phyloP scores from a whole-genome alignment of 495 filamentous ascomycete genomes.

The Echria macrotheca region DNA sequence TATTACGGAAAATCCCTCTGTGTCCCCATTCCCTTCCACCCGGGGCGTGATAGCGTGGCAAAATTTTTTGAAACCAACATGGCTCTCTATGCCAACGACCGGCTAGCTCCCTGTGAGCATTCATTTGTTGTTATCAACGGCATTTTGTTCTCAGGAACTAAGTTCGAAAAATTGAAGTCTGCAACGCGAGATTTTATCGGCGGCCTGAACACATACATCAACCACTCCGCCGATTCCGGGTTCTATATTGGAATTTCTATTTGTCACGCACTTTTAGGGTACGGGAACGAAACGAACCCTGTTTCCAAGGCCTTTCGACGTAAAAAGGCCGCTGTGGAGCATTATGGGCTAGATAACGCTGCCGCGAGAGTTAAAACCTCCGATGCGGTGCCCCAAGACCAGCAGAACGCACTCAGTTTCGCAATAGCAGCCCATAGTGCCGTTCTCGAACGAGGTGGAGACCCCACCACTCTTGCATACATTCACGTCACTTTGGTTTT shows the following conservation, averaged over 20 bases:
- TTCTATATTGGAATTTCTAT: conserved; percentile 56
- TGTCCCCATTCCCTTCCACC: conserved; percentile 50
- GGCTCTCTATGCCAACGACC: conserved; percentile 23
- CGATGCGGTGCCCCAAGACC: no score
- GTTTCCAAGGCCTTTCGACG: conserved; percentile 28
- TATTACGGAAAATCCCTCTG: conserved; percentile 56
- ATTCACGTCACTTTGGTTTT: conserved; percentile 68
- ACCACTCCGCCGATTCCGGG: conserved; percentile 55
- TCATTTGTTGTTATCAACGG: conserved; percentile 62
- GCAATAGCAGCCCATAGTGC: conserved; percentile 36
- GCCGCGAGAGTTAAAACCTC: no score
- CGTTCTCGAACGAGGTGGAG: conserved; percentile 54
- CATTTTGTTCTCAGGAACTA: conserved; percentile 57
- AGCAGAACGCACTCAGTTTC: conserved; percentile 25
- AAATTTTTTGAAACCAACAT: conserved; percentile 67
- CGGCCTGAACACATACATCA: conserved; percentile 55
- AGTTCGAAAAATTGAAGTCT: conserved; percentile 41
- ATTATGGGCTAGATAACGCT: no score
- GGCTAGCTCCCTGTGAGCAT: conserved; percentile 30
- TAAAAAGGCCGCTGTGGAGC: no score
- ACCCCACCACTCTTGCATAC: conserved; percentile 62
- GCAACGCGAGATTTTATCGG: conserved; percentile 47
- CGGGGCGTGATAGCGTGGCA: conserved; percentile 62
- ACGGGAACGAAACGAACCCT: conserved; percentile 34
- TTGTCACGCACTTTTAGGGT: conserved; percentile 34